phyloP scores from a whole-genome alignment of 192 early-diverging fungal genomes.

The Allomyces arbusculus region DNA sequence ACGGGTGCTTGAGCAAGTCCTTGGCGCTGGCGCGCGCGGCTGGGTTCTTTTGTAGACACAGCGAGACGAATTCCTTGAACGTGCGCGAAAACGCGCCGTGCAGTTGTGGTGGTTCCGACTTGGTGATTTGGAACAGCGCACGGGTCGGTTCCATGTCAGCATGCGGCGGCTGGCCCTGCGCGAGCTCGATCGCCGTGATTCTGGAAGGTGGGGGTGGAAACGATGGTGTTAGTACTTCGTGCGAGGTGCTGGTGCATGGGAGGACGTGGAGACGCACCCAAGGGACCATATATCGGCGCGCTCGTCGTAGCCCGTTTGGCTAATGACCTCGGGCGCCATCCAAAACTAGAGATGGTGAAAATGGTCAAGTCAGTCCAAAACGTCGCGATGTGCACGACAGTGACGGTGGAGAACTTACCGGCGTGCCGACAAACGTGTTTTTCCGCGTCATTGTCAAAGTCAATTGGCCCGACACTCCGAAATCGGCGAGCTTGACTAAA shows the following conservation, averaged over 20 bases:
- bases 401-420: conserved; percentile 18
- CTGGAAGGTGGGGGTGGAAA: conserved; percentile 6
- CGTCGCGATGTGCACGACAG: background rate
- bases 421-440: conserved; percentile 95
- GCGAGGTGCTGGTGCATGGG: no score
- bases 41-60: conserved; percentile 76
- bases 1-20: conserved; percentile 70
- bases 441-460: conserved; percentile 81
- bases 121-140: conserved; percentile 82
- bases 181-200: conserved; percentile 91
- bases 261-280: background rate
- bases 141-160: conserved; percentile 89
- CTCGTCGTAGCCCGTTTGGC: conserved; percentile 78
- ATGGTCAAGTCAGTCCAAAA: background rate
- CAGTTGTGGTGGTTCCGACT: conserved; percentile 65
- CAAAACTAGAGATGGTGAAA: conserved; percentile 29
- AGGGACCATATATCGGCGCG: conserved; percentile 25
- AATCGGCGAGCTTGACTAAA: conserved; percentile 82
- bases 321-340: conserved; percentile 92
- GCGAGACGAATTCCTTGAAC: conserved; percentile 75
- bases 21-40: conserved; percentile 66
- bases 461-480: conserved; percentile 91
- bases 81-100: conserved; percentile 52
- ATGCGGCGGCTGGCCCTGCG: conserved; percentile 78
- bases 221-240: no score